These are phyloP conservation scores for Copromyces sp. DNA, from an alignment of 495 filamentous ascomycete genomes.

Conservation along the genomic window DNA sequence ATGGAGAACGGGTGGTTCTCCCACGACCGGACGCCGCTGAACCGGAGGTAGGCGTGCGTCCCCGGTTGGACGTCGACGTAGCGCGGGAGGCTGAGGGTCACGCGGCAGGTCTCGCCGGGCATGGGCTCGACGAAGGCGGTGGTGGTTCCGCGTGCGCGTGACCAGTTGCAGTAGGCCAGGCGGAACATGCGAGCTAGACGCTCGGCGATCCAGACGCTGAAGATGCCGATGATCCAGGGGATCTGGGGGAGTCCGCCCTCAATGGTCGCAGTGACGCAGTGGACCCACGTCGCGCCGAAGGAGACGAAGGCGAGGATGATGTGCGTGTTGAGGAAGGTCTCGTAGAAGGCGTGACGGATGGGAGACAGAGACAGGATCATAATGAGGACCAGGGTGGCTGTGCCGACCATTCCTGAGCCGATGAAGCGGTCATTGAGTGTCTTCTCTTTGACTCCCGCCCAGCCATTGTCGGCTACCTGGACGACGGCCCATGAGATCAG, in stretches of 20 bases:
- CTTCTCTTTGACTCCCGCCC: slow-evolving; percentile 42
- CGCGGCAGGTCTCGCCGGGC: slow-evolving; percentile 70
- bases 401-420: slow-evolving; percentile 38
- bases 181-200: slow-evolving; percentile 56
- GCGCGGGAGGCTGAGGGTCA: slow-evolving; percentile 71
- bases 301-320: slow-evolving; percentile 55
- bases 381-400: slow-evolving; percentile 47
- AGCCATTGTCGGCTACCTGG: slow-evolving; percentile 56
- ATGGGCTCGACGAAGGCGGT: slow-evolving; percentile 65
- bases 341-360: slow-evolving; percentile 89
- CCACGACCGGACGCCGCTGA: slow-evolving; percentile 64
- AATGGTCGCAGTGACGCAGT: slow-evolving; percentile 40
- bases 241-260: slow-evolving; percentile 49
- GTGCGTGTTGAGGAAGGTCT: slow-evolving; percentile 81
- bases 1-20: slow-evolving; percentile 91
- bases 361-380: slow-evolving; percentile 58
- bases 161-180: slow-evolving; percentile 62
- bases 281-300: slow-evolving; percentile 59
- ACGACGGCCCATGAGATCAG: slow-evolving; percentile 63
- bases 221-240: slow-evolving; percentile 53
- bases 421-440: slow-evolving; percentile 48
- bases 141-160: slow-evolving; percentile 44
- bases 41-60: slow-evolving; percentile 81
- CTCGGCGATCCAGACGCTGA: slow-evolving; percentile 71
- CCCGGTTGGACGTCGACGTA: slow-evolving; percentile 72